Evolutionary conservation across 371 early-diverging fungal species (phyloP).

Genomic region (Mortierella sp.): DNA sequence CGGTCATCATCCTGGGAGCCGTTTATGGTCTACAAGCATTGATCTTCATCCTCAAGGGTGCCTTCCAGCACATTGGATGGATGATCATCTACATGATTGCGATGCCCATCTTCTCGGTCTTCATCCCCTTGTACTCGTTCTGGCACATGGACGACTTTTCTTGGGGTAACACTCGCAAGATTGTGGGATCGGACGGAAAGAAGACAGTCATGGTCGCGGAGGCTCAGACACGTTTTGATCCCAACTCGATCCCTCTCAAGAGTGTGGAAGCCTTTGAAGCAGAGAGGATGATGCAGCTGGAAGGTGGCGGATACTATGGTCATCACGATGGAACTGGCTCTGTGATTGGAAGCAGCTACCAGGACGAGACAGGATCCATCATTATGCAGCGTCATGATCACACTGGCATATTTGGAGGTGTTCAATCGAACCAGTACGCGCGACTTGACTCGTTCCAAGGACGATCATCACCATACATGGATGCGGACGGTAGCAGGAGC

Average conservation of each 20-base stretch:
- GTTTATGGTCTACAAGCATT: slow-evolving; percentile 88
- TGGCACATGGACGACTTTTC: slow-evolving; percentile 98
- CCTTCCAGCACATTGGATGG: slow-evolving; percentile 95
- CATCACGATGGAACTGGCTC: slow-evolving; percentile 35
- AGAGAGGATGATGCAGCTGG: slow-evolving; percentile 32
- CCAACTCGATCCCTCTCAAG: slow-evolving; percentile 61
- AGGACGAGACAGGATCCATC: slow-evolving; percentile 26
- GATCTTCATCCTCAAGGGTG: slow-evolving; percentile 84
- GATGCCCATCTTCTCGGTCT: slow-evolving; percentile 85
- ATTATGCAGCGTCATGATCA: slow-evolving; percentile 33
- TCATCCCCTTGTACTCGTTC: slow-evolving; percentile 89
- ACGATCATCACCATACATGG: slow-evolving; percentile 25
- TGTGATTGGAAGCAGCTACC: slow-evolving; percentile 36
- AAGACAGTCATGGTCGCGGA: slow-evolving; percentile 65
- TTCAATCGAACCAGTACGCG: slow-evolving; percentile 43
- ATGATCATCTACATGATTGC: slow-evolving; percentile 91
- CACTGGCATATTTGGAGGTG: slow-evolving; percentile 28
- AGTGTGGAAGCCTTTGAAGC: slow-evolving; percentile 50
- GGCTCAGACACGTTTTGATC: slow-evolving; percentile 62
- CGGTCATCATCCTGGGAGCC: slow-evolving; percentile 67
- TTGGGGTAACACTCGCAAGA: slow-evolving; percentile 97
- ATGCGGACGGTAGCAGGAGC: slow-evolving; percentile 30
- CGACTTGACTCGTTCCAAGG: slow-evolving; percentile 36
- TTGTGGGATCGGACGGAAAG: slow-evolving; percentile 81
- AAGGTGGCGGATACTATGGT: slow-evolving; percentile 30